A percentile compares a stretch with the other conserved stretches of the same genome.
Conservation (phyloP, 1,284 basidiomycete genomes). For the Trametes sp. region DNA sequence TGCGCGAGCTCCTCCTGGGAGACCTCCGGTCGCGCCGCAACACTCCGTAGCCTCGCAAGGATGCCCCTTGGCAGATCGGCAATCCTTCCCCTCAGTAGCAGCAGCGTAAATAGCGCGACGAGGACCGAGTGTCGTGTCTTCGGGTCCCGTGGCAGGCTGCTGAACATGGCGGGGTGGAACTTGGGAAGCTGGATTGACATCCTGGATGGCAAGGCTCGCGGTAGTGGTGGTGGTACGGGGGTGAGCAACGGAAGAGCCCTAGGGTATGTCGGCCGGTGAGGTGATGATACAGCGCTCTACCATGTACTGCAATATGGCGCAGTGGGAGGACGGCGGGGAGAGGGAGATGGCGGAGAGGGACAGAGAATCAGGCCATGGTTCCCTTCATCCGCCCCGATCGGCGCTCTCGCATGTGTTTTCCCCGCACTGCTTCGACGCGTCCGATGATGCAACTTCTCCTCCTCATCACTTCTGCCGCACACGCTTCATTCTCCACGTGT, state of each 20-base stretch:
- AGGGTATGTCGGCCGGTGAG: not conserved
- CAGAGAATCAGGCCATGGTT: conserved; percentile 12
- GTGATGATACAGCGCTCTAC: not conserved
- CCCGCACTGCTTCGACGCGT: conserved; percentile 11
- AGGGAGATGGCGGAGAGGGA: not conserved
- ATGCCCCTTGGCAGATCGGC: conserved; percentile 18
- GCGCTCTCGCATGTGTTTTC: conserved; percentile 29
- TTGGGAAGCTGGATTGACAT: conserved; percentile 25
- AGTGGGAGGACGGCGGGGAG: not conserved
- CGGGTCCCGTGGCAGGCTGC: conserved; percentile 16
- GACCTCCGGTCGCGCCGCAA: conserved; percentile 38
- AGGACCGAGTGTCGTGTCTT: conserved; percentile 27
- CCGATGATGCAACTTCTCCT: not conserved
- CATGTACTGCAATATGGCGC: conserved; percentile 1
- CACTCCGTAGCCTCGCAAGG: conserved; percentile 43
- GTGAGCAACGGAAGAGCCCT: not conserved
- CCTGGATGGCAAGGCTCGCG: not conserved
- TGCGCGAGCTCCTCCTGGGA: conserved; percentile 54
- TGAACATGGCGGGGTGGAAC: conserved; percentile 16
- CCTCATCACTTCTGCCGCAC: not conserved
- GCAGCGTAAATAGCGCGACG: conserved; percentile 29
- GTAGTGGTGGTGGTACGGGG: not conserved
- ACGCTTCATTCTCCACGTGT: not conserved
- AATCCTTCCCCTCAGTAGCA: conserved; percentile 57
- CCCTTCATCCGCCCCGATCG: conserved; percentile 17